Conservation (phyloP, 2,329 filamentous ascomycete genomes). For the Ophiostoma perfectum region DNA sequence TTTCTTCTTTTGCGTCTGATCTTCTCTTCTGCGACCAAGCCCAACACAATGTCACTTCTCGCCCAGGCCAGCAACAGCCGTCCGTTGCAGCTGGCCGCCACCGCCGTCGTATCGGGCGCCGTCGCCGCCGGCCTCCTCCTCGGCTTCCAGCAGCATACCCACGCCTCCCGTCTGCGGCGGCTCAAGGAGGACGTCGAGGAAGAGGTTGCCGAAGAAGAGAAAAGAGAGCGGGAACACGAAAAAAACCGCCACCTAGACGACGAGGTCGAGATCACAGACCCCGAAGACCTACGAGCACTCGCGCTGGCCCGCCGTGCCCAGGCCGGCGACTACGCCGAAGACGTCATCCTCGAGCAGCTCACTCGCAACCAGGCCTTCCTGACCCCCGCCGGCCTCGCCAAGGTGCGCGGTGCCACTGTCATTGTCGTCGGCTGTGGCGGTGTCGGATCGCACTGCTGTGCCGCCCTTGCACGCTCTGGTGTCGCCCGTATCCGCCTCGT, state of each 20-base stretch:
- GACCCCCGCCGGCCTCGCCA: constrained; percentile 70
- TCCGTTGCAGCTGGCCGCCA: constrained; percentile 60
- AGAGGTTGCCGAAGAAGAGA: constrained; percentile 30
- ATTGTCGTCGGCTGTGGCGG: constrained; percentile 90
- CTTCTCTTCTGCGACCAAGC: background rate
- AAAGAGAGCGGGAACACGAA: background rate
- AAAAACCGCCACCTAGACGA: background rate
- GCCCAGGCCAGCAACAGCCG: constrained; percentile 42
- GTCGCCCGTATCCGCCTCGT: constrained; percentile 82
- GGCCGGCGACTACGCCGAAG: constrained; percentile 61
- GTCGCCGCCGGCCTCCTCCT: constrained; percentile 56
- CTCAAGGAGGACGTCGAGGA: constrained; percentile 55
- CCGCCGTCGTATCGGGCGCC: constrained; percentile 60
- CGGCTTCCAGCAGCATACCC: constrained; percentile 55
- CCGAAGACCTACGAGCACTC: constrained; percentile 57
- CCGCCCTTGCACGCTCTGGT: constrained; percentile 81
- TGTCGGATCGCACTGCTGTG: constrained; percentile 85
- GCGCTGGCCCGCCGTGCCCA: constrained; percentile 56
- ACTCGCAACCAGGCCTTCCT: constrained; percentile 91
- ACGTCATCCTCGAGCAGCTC: constrained; percentile 88
- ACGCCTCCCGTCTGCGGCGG: constrained; percentile 48
- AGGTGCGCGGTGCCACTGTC: constrained; percentile 75
- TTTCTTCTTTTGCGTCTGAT: background rate
- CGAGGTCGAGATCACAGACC: constrained; percentile 53
- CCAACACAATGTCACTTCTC: constrained; percentile 35